Conservation (phyloP, 306 rosid species). For the Rubus parviflorus region DNA sequence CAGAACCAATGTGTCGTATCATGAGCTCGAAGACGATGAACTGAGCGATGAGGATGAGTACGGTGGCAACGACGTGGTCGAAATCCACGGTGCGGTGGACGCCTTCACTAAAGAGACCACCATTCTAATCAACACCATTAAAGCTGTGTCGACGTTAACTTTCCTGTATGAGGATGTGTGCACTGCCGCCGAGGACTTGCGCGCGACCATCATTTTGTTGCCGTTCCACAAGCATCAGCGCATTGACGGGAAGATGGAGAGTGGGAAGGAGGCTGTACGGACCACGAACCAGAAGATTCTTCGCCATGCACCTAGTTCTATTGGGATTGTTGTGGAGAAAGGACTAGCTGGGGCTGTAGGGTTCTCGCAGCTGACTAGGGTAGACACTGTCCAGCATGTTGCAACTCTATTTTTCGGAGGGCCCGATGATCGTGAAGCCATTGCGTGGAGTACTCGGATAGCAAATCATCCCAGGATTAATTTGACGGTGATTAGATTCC, state of each 20-base stretch:
- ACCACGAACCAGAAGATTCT: constrained; percentile 84
- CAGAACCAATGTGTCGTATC: constrained; percentile 59
- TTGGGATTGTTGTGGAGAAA: constrained; percentile 68
- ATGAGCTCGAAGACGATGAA: constrained; percentile 66
- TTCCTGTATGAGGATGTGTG: constrained; percentile 77
- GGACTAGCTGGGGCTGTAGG: constrained; percentile 48
- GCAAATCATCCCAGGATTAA: constrained; percentile 50
- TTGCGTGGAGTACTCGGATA: constrained; percentile 81
- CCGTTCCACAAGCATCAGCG: constrained; percentile 92
- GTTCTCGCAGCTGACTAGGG: constrained; percentile 52
- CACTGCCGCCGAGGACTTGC: constrained; percentile 70
- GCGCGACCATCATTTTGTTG: constrained; percentile 51
- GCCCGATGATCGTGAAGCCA: constrained; percentile 79
- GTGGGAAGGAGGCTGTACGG: constrained; percentile 76
- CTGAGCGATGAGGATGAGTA: constrained; percentile 69
- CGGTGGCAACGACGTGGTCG: constrained; percentile 84
- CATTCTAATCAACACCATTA: constrained; percentile 49
- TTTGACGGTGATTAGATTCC: constrained; percentile 66
- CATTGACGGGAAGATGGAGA: constrained; percentile 86
- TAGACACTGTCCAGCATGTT: constrained; percentile 51
- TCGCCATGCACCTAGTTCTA: constrained; percentile 79
- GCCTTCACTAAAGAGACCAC: constrained; percentile 54
- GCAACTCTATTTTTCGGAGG: constrained; percentile 84
- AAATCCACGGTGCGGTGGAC: constrained; percentile 66
- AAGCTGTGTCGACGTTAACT: constrained; percentile 56